Evolutionary conservation across 2,329 filamentous ascomycete genomes (phyloP), one percentile per base, ranked within the genome.

Genomic region (Dactylellina haptotyla): DNA sequence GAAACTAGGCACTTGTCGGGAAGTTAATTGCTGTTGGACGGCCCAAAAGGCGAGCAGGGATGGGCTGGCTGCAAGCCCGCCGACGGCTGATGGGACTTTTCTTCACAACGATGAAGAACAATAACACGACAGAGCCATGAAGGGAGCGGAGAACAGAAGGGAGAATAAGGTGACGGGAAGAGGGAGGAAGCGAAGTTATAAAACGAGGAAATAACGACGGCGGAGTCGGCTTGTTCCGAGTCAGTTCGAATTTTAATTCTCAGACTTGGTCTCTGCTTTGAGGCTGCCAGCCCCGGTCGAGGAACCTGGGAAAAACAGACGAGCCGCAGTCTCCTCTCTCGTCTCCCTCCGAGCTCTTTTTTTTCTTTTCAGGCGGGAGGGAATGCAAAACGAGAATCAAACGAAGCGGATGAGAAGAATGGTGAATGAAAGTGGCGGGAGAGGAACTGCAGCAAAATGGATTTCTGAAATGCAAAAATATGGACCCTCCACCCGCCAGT

Each of bases 151-250:
- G 20, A 18, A 37, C 46, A 26, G n/a, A 16, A 25, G 16, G 25
- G 3, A 20, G 18, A 37, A 48, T 8, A 43, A 48, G 14, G 9
- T 9, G 20, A 45, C 8, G 25, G 20, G 20, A 18, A 9, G 39
- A 30, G 43, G 23, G 25, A 8, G 48, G 45, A 50, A n/a, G 41
- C 8, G 37, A 56, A 14, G 39, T 26, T 14, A 20, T 26, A 16
- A 39, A 37, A 23, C n/a, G 18, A 54, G 28, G 23, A 18, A 53
- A 34, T 14, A 8, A 51, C 20, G 18, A 23, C 18, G 45, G n/a
- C 45, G 8, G 45, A 32, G 54, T 58, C 54, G 54, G 54, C 20
- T 43, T 58, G 54, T 58, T 43, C 54, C 54, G 54, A 58, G 54
- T 6, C 6, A 14, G 30, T 6, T n/a, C n/a, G 30, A 34, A 34